Evolutionary conservation across 2,329 filamentous ascomycete genomes (phyloP), one percentile per base, ranked within the genome.

Genomic region (Pleomassaria siparia): DNA sequence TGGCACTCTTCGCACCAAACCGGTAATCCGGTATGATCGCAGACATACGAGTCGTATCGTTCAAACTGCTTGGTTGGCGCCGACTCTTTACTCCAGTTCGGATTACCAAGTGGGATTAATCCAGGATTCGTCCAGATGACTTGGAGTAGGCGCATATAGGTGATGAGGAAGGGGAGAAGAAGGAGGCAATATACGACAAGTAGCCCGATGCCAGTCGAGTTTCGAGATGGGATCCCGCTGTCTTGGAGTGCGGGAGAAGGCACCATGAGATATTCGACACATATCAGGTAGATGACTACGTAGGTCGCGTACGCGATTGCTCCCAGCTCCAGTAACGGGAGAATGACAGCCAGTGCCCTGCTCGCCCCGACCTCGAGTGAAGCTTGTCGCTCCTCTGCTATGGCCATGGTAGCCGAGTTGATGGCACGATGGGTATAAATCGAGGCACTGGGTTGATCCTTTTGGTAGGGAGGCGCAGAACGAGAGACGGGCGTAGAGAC

Each of bases 1-100:
- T 82, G 82, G 67, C 92, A 99, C 43, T 83, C 81, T 3, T 85
- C 85, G 72, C 92, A 99, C 84, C 89, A 97, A 25, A 84, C 82
- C 0, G 92, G 92, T n/a, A 52, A 44, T 0, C 94, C 94, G 59
- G 94, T 88, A 11, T 78, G 76, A 60, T 95, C 87, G 71, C 89
- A 96, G 2, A 90, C 80, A 66, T 95, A 97, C 1, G 89, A 82
- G 57, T 95, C 86, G 65, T 87, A 89, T 53, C 80, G 86, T 64
- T 94, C 95, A 65, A 95, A 95, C 21, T 66, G 59, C 12, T 63
- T 58, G 4, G 56, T 57, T 15, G 37, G 37, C 11, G 59, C 51
- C 20, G 67, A 45, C 51, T 56, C 47, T 55, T 67, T 67, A 42
- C 67, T 63, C 15, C 51, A 39, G n/a, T 51, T 52, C 7, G 51